phyloP scores from a whole-genome alignment of 2,329 filamentous ascomycete genomes.

The Colletotrichum filicis region DNA sequence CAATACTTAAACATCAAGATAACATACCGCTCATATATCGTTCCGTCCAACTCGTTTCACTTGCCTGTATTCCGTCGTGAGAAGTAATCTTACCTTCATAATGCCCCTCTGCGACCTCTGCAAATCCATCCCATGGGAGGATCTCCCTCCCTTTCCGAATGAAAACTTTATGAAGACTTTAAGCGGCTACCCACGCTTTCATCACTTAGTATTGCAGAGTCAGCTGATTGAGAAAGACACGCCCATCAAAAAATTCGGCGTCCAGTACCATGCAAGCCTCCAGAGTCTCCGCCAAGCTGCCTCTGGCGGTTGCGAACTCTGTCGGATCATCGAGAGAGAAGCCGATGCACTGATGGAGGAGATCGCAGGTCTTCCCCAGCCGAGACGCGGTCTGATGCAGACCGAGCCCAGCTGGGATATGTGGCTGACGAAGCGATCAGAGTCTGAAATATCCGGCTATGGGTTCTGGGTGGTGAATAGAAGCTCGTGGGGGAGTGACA shows the following conservation, averaged over 20 bases:
- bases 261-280: constrained; percentile 8
- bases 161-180: constrained; percentile 1
- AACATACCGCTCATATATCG: not conserved
- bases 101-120: constrained; percentile 13
- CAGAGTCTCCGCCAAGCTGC: constrained; percentile 10
- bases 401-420: constrained; percentile 20
- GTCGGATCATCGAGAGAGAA: constrained; percentile 10
- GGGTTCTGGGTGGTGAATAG: constrained; percentile 21
- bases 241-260: not conserved
- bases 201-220: not conserved
- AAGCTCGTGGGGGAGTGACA: not conserved
- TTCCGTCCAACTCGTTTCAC: not conserved
- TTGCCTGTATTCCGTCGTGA: not conserved
- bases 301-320: constrained; percentile 2
- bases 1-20: too few relatives aligned
- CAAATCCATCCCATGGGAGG: not conserved
- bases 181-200: not conserved
- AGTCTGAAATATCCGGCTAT: not conserved
- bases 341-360: constrained; percentile 8
- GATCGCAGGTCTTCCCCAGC: not conserved
- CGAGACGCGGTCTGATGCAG: not conserved
- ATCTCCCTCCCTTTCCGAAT: constrained; percentile 21
- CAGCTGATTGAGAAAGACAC: not conserved
- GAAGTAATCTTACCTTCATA: not conserved
- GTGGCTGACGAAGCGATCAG: constrained; percentile 15